Percentiles rank a stretch among this genome's conserved stretches.
phyloP scores from a whole-genome alignment of 352 stramenopile genomes.

The Phytophthora foliorum region DNA sequence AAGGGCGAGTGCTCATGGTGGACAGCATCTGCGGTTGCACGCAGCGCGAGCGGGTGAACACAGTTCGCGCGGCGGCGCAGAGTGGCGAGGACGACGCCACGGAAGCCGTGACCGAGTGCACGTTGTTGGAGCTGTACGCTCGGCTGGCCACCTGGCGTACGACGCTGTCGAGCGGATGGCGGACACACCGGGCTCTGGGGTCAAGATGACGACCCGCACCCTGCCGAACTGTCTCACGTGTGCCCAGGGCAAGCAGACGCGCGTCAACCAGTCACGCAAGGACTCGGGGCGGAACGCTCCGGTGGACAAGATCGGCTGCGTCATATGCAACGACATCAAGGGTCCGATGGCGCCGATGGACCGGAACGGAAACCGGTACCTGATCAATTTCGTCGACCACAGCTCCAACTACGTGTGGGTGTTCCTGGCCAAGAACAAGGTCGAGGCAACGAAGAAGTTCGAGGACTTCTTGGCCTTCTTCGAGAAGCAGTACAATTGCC shows the following conservation, averaged over 20 bases:
- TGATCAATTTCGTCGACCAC: conserved; percentile 27
- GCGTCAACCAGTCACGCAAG: conserved; percentile 2
- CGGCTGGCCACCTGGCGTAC: conserved; percentile 6
- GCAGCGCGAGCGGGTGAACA: background rate
- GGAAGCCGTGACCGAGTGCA: background rate
- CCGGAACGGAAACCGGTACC: conserved; percentile 8
- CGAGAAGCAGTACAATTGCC: conserved; percentile 12
- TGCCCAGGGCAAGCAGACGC: conserved; percentile 11
- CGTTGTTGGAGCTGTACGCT: conserved; percentile 2
- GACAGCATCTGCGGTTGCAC: background rate
- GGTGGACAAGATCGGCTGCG: conserved; percentile 14
- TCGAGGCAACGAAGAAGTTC: conserved; percentile 12
- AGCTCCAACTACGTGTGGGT: conserved; percentile 17
- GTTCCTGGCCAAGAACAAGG: conserved; percentile 22
- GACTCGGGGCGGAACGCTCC: conserved; percentile 11
- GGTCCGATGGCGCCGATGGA: conserved; percentile 7
- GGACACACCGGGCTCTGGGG: background rate
- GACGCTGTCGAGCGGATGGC: conserved; percentile 13
- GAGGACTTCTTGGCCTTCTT: conserved; percentile 12
- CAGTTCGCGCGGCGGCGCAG: background rate
- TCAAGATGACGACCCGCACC: background rate
- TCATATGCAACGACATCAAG: conserved; percentile 21
- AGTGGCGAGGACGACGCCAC: too few species aligned
- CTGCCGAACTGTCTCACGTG: conserved; percentile 6
- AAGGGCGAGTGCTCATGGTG: background rate